Evolutionary conservation across 768 basidiomycete genomes (phyloP), one percentile per base, ranked within the genome.

Genomic region (Suillus sp.): DNA sequence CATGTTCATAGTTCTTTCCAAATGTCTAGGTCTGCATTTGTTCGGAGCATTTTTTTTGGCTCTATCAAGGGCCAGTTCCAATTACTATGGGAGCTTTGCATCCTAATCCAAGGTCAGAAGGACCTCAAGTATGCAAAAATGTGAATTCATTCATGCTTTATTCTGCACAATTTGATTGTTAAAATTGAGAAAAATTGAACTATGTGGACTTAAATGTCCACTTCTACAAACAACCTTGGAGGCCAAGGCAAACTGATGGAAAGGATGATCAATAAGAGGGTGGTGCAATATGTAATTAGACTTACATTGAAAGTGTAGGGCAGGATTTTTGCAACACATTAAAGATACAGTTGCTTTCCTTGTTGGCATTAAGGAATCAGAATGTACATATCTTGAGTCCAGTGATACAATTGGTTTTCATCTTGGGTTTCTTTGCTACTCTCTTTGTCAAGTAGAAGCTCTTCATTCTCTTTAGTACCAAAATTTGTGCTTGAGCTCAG

Each of bases 31-130:
- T 56, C 22, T 4, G 3, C 13, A 27, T 59, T 37, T 3, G 1
- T 5, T 59, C 40, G 3, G 40, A 48, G n/a, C 58, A 59, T 30
- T 59, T 35, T 59, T n/a, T 25, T 48, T 22, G 38, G 58, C 27
- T 30, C 40, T 37, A 34, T 59, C 20, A 59, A 59, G 58, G 58
- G 58, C 58, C 4, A 8, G 27, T 47, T 60, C 32, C 59, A 51
- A 32, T 60, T 45, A 32, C 47, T 60, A 30, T 2, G 4, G 22
- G 59, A 60, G 30, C 59, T 60, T 54, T 4, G 16, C 42, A 32
- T 60, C 22, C 45, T 27, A 47, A 51, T 60, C n/a, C 25, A 48
- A 45, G 18, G 27, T 8, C 14, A 60, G 35, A 30, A 60, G 37
- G 16, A 48, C 16, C 45, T 45, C 18, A 13, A 60, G 14, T 51